Evolutionary conservation across 768 basidiomycete species (phyloP).

Genomic region (Suillus brevipes): DNA sequence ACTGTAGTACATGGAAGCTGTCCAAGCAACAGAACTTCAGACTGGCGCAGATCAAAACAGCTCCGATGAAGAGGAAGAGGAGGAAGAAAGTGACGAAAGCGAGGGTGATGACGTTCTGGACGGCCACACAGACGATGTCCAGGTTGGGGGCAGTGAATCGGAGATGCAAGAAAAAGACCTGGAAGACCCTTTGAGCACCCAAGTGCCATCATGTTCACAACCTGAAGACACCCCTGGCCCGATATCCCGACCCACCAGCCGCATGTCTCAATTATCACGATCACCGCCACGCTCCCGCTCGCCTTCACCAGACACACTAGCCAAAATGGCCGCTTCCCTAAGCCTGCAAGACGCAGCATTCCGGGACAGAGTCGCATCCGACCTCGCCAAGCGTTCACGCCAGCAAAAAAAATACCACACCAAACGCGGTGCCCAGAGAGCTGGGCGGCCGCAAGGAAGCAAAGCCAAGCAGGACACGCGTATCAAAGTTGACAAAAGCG

Average conservation of each 20-base stretch:
- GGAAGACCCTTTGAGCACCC: slow-evolving; percentile 8
- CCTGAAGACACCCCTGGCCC: slow-evolving; percentile 13
- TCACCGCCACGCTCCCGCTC: slow-evolving; percentile 55
- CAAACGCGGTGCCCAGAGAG: slow-evolving; percentile 60
- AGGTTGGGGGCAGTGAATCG: slow-evolving; percentile 14
- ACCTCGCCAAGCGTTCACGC: slow-evolving; percentile 61
- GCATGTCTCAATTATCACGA: slow-evolving; percentile 47
- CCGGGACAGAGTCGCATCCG: slow-evolving; percentile 58
- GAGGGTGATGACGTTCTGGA: slow-evolving; percentile 25
- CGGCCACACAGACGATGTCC: slow-evolving; percentile 15
- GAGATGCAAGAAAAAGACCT: not conserved
- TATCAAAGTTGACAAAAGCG: slow-evolving; percentile 59
- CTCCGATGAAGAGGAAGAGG: slow-evolving; percentile 37
- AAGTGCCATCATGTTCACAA: slow-evolving; percentile 9
- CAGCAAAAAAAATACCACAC: slow-evolving; percentile 80
- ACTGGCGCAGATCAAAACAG: slow-evolving; percentile 30
- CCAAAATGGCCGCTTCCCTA: slow-evolving; percentile 44
- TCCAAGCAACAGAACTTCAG: slow-evolving; percentile 38
- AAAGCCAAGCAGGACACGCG: slow-evolving; percentile 80
- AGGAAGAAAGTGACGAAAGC: slow-evolving; percentile 36
- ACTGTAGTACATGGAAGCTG: slow-evolving; percentile 66
- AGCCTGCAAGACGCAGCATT: slow-evolving; percentile 42
- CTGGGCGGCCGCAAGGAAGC: slow-evolving; percentile 74
- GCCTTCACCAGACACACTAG: slow-evolving; percentile 42
- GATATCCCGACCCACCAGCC: slow-evolving; percentile 29